Evolutionary conservation across 208 protist species (phyloP).

Genomic region (Novymonas esmeraldas): DNA sequence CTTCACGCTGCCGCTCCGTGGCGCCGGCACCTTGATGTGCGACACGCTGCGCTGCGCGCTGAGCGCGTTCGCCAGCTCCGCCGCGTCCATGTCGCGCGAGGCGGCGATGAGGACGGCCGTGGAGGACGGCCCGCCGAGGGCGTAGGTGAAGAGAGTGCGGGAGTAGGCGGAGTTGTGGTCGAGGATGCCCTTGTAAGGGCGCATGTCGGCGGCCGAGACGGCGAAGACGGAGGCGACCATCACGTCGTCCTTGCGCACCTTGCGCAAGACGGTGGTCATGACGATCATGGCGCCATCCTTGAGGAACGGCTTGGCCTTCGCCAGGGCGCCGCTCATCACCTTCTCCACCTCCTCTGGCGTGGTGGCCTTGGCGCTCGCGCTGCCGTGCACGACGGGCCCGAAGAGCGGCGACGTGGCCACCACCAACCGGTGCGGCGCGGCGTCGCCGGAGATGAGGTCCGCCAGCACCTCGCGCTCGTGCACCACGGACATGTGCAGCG

Average conservation of each 20-base stretch:
- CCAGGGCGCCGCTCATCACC: constrained; percentile 35
- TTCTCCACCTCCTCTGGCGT: constrained; percentile 29
- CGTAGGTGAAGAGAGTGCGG: constrained; percentile 54
- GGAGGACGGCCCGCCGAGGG: constrained; percentile 50
- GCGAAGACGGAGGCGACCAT: constrained; percentile 52
- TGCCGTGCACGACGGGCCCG: constrained; percentile 41
- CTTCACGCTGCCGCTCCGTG: constrained; percentile 59
- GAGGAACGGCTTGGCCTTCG: constrained; percentile 27
- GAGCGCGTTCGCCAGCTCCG: constrained; percentile 33
- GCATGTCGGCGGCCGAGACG: constrained; percentile 37
- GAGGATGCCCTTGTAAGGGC: constrained; percentile 35
- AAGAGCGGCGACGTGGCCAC: constrained; percentile 62
- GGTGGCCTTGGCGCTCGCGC: constrained; percentile 22
- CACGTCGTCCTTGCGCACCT: constrained; percentile 46
- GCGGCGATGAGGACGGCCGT: constrained; percentile 43
- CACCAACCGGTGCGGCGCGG: constrained; percentile 21
- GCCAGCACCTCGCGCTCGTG: constrained; percentile 39
- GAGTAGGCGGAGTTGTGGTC: constrained; percentile 33
- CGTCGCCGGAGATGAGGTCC: constrained; percentile 37
- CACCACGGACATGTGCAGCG: constrained; percentile 56
- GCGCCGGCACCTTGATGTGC: constrained; percentile 31
- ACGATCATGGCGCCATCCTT: constrained; percentile 43
- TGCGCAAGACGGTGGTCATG: constrained; percentile 56
- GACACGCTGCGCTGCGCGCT: constrained; percentile 41
- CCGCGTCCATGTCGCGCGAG: constrained; percentile 22